phyloP scores from a whole-genome alignment of 805 yeast genomes.

The Candida montana region DNA sequence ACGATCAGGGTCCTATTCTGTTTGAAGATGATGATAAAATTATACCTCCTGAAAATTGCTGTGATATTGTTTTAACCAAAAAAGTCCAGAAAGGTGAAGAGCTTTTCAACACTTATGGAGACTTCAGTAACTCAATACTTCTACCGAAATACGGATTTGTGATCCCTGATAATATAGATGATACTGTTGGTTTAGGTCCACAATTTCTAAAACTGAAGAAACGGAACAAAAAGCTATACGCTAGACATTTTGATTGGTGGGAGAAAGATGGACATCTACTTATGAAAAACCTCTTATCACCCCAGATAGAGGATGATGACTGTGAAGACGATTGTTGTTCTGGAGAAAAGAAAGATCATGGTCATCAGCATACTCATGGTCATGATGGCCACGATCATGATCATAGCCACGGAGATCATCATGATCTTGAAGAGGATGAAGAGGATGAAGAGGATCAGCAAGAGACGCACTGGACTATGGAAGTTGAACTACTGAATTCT shows the following conservation, averaged over 20 bases:
- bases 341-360: conserved; percentile 9
- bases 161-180: conserved; percentile 46
- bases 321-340: conserved; percentile 16
- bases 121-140: conserved; percentile 56
- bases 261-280: conserved; percentile 39
- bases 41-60: conserved; percentile 48
- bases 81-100: conserved; percentile 48
- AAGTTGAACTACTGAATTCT: conserved; percentile 32
- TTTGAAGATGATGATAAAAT: conserved; percentile 28
- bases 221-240: conserved; percentile 28
- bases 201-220: conserved; percentile 36
- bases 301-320: conserved; percentile 13
- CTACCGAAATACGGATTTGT: conserved; percentile 79
- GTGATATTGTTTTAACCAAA: conserved; percentile 57
- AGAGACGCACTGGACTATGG: conserved; percentile 39
- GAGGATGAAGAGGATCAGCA: conserved; percentile 18
- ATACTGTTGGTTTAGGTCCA: conserved; percentile 51
- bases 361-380: conserved; percentile 18
- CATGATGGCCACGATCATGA: not conserved
- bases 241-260: conserved; percentile 44
- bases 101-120: conserved; percentile 81
- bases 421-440: conserved; percentile 10
- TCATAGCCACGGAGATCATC: not conserved
- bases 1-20: conserved; percentile 21
- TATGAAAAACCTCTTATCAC: conserved; percentile 13